Evolutionary conservation across 2,329 filamentous ascomycete genomes (phyloP).

Genomic region (Tolypocladium sp.): DNA sequence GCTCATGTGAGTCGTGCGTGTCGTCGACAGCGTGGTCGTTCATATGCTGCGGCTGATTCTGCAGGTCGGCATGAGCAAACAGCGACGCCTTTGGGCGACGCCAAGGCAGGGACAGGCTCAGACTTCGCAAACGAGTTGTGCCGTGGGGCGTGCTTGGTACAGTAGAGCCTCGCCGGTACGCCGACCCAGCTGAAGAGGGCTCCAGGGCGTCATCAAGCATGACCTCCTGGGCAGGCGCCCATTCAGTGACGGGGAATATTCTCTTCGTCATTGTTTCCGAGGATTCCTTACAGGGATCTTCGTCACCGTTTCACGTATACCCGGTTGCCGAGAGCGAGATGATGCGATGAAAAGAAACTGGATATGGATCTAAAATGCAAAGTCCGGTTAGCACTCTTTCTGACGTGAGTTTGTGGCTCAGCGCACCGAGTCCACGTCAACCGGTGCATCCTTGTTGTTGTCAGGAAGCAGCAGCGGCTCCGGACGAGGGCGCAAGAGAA

Average conservation of each 20-base stretch:
- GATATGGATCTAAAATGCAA: not conserved
- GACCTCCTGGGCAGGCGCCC: slow-evolving; percentile 33
- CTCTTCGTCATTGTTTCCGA: slow-evolving; percentile 20
- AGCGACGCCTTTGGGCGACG: slow-evolving; percentile 35
- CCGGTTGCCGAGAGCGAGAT: not conserved
- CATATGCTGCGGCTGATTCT: slow-evolving; percentile 16
- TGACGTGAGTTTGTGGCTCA: not conserved
- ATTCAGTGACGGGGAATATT: slow-evolving; percentile 30
- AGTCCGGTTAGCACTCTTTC: not conserved
- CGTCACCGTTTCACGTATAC: not conserved
- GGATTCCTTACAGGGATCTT: not conserved
- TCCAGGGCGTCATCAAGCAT: slow-evolving; percentile 28
- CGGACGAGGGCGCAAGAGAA: not conserved
- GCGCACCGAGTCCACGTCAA: not conserved
- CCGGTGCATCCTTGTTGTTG: not conserved
- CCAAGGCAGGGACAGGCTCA: slow-evolving; percentile 42
- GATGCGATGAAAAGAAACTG: not conserved
- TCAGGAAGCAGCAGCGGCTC: not conserved
- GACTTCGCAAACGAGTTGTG: slow-evolving; percentile 33
- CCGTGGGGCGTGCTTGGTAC: slow-evolving; percentile 17
- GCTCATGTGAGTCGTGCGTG: slow-evolving; percentile 14
- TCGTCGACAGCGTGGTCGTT: slow-evolving; percentile 24
- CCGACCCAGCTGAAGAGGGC: not conserved
- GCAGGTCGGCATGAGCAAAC: slow-evolving; percentile 23
- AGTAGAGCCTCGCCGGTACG: slow-evolving; percentile 1